These are phyloP conservation scores for Kazachstania taianensis DNA, from an alignment of 805 yeast species.

Conservation along the genomic window DNA sequence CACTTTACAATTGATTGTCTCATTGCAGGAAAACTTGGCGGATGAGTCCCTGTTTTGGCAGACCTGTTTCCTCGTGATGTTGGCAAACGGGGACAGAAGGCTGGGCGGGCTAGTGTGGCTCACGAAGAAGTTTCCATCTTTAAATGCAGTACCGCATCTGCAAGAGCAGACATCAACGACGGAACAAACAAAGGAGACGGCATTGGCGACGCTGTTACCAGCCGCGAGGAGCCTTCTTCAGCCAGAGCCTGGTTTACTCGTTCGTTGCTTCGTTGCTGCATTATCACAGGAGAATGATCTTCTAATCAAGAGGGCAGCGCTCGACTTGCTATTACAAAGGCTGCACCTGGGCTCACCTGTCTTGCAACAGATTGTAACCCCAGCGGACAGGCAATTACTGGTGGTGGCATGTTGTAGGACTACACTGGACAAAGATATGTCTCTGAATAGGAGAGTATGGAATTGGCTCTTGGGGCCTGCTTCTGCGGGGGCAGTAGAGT, in stretches of 20 bases:
- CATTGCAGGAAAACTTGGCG: conserved; percentile 43
- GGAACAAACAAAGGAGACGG: conserved; percentile 23
- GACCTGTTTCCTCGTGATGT: conserved; percentile 59
- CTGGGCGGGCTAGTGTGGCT: conserved; percentile 77
- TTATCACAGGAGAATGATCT: conserved; percentile 54
- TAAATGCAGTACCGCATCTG: conserved; percentile 33
- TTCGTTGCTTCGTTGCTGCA: conserved; percentile 65
- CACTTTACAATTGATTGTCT: conserved; percentile 49
- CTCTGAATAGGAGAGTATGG: conserved; percentile 89
- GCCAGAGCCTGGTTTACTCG: conserved; percentile 72
- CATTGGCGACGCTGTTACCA: conserved; percentile 28
- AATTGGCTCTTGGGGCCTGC: conserved; percentile 79
- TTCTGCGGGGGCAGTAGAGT: background rate
- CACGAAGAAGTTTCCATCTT: conserved; percentile 49
- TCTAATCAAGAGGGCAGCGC: conserved; percentile 77
- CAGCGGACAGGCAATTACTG: conserved; percentile 47
- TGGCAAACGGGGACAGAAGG: conserved; percentile 69
- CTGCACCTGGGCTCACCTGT: conserved; percentile 56
- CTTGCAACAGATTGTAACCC: conserved; percentile 37
- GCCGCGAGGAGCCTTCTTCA: conserved; percentile 53
- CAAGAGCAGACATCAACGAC: conserved; percentile 1
- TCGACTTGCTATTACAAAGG: conserved; percentile 65
- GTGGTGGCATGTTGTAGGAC: conserved; percentile 56
- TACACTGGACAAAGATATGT: conserved; percentile 80
- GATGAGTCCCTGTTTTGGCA: conserved; percentile 84